These are phyloP conservation scores for Mycena venus DNA, from an alignment of 768 basidiomycete species.

Conservation along the genomic window DNA sequence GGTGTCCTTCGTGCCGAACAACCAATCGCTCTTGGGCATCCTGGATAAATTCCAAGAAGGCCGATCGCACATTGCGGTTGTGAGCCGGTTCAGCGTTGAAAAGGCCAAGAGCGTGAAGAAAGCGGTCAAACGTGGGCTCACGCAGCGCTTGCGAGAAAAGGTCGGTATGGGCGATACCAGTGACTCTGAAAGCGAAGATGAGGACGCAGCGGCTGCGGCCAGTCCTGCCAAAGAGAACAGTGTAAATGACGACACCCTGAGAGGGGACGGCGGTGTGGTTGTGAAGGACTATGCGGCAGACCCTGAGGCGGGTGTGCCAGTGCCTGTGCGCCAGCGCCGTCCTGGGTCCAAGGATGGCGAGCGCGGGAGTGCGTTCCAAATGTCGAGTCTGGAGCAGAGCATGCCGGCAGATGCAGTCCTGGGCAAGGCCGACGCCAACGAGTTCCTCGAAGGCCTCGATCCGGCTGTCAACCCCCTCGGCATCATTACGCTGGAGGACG, in stretches of 20 bases:
- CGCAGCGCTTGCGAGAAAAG: slow-evolving; percentile 80
- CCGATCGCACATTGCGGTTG: slow-evolving; percentile 94
- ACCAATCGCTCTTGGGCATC: slow-evolving; percentile 88
- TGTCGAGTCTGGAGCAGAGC: slow-evolving; percentile 64
- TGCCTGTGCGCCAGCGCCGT: slow-evolving; percentile 2
- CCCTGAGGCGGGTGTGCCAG: slow-evolving; percentile 18
- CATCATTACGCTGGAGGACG: slow-evolving; percentile 81
- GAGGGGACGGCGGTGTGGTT: slow-evolving; percentile 39
- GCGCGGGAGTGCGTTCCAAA: slow-evolving; percentile 30
- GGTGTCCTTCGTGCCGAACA: slow-evolving; percentile 88
- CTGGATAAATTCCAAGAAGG: slow-evolving; percentile 93
- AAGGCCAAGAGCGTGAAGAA: slow-evolving; percentile 86
- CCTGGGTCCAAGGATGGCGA: slow-evolving; percentile 16
- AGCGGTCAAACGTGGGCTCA: slow-evolving; percentile 84
- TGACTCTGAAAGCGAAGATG: slow-evolving; percentile 32
- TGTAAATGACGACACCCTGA: slow-evolving; percentile 12
- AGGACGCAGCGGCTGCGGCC: slow-evolving; percentile 4
- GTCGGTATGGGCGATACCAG: slow-evolving; percentile 78
- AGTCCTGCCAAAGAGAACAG: neutral
- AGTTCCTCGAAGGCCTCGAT: slow-evolving; percentile 73
- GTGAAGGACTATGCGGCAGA: slow-evolving; percentile 44
- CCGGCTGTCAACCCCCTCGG: slow-evolving; percentile 75
- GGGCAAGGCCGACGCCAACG: slow-evolving; percentile 66
- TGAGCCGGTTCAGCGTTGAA: slow-evolving; percentile 80
- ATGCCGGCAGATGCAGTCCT: slow-evolving; percentile 80